Evolutionary conservation across 768 basidiomycete genomes (phyloP), one percentile per base, ranked within the genome.

Genomic region (Tremella mesenterica): DNA sequence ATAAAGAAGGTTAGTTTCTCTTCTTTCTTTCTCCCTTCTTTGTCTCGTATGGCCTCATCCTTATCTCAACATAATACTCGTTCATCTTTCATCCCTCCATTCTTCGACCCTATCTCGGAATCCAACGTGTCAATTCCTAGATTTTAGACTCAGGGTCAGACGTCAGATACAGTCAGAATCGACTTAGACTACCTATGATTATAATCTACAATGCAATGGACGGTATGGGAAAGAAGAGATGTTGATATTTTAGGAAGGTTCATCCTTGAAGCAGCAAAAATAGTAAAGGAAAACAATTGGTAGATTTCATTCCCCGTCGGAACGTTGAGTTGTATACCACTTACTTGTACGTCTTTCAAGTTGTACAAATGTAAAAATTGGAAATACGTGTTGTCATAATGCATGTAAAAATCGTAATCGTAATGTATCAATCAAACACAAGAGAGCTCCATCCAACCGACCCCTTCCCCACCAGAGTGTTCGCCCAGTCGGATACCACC

Each of bases 271-370:
- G 59, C 61, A 1, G 67, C 63, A 23, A 63, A 63, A 54, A 58
- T 73, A 6, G 57, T 73, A 54, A 74, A 74, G 60, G 71, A 73
- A 62, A 73, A 71, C 31, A 65, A 63, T 27, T 73, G 72, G 72
- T 62, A 48, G 47, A n/a, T n/a, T n/a, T n/a, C n/a, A n/a, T n/a
- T n/a, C n/a, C n/a, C n/a, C n/a, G n/a, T n/a, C n/a, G n/a, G n/a
- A n/a, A n/a, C n/a, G n/a, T n/a, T n/a, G n/a, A n/a, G n/a, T n/a
- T n/a, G n/a, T n/a, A n/a, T n/a, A n/a, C n/a, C n/a, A n/a, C n/a
- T n/a, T n/a, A n/a, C n/a, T n/a, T n/a, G n/a, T n/a, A n/a, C n/a
- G n/a, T n/a, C n/a, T n/a, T n/a, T n/a, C n/a, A n/a, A n/a, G n/a
- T n/a, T n/a, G n/a, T n/a, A n/a, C n/a, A n/a, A n/a, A n/a, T n/a